Evolutionary conservation across 148 eudicot genomes (phyloP).

Genomic region (Mesembryanthemum crystallinum): DNA sequence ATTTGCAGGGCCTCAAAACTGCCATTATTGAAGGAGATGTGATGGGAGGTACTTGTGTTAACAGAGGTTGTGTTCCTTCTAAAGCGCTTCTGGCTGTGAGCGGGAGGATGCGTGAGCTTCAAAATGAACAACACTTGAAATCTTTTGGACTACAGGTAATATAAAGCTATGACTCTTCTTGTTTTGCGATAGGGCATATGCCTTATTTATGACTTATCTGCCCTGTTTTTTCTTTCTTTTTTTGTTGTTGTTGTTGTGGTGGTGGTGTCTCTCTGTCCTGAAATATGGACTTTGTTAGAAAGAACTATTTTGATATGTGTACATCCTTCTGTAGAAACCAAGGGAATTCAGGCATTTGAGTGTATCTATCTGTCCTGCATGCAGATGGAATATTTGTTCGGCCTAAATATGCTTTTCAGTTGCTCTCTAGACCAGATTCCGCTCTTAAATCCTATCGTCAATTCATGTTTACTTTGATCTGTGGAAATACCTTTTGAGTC

Average conservation of each 20-base stretch:
- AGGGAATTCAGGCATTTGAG: neutral
- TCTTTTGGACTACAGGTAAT: constrained; percentile 94
- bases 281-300: too few species aligned
- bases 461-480: neutral
- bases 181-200: neutral
- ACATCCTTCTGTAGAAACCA: neutral
- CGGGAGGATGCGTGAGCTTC: constrained; percentile 99
- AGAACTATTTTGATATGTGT: too few species aligned
- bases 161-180: neutral
- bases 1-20: constrained; percentile 90
- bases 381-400: too few species aligned
- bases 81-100: constrained; percentile 98
- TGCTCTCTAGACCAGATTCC: neutral
- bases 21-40: constrained; percentile 99
- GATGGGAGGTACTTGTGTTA: constrained; percentile 99
- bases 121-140: constrained; percentile 94
- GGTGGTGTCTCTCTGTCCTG: too few species aligned
- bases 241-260: too few species aligned
- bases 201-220: neutral
- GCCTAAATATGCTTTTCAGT: neutral
- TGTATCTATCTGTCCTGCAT: neutral
- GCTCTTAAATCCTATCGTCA: neutral
- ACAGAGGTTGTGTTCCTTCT: constrained; percentile 99
- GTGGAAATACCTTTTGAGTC: constrained; percentile 3
- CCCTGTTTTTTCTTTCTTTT: too few species aligned